Evolutionary conservation across 352 stramenopile genomes (phyloP).

Genomic region (Phytophthora tentaculata): DNA sequence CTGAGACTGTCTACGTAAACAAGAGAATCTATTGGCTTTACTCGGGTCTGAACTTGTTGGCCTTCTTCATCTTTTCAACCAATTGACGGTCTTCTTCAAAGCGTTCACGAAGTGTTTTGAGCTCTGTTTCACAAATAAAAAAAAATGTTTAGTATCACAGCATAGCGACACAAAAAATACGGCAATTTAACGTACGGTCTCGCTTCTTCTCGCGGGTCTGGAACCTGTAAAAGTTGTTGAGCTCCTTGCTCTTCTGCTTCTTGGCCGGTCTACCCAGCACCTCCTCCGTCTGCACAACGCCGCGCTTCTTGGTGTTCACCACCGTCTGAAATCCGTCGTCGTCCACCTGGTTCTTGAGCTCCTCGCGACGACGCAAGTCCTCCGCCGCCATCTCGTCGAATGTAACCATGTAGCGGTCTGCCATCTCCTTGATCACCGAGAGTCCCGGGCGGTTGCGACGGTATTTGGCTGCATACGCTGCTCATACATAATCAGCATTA

Average conservation of each 20-base stretch:
- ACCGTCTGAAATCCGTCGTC: slow-evolving; percentile 85
- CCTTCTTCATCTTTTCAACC: slow-evolving; percentile 86
- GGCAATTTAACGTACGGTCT: slow-evolving; percentile 60
- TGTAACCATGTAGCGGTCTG: slow-evolving; percentile 76
- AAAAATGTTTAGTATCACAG: slow-evolving; percentile 7
- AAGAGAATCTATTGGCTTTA: no score
- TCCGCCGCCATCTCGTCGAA: slow-evolving; percentile 79
- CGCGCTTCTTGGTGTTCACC: slow-evolving; percentile 84
- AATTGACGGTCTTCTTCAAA: slow-evolving; percentile 84
- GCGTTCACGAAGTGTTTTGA: slow-evolving; percentile 81
- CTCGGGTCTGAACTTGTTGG: slow-evolving; percentile 85
- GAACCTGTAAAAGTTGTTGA: slow-evolving; percentile 88
- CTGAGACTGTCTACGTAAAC: slow-evolving; percentile 3
- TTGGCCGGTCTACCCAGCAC: slow-evolving; percentile 64
- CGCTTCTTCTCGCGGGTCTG: slow-evolving; percentile 88
- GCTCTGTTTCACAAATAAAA: slow-evolving; percentile 51
- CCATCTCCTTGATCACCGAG: slow-evolving; percentile 64
- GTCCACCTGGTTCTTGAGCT: slow-evolving; percentile 82
- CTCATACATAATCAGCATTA: background rate
- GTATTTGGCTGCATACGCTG: slow-evolving; percentile 70
- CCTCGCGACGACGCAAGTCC: slow-evolving; percentile 62
- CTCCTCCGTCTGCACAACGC: slow-evolving; percentile 52
- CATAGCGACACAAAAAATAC: background rate
- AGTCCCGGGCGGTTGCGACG: slow-evolving; percentile 70
- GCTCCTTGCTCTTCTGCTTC: slow-evolving; percentile 87